Evolutionary conservation across 2,329 filamentous ascomycete species (phyloP).

Genomic region (Cercospora citrullina): DNA sequence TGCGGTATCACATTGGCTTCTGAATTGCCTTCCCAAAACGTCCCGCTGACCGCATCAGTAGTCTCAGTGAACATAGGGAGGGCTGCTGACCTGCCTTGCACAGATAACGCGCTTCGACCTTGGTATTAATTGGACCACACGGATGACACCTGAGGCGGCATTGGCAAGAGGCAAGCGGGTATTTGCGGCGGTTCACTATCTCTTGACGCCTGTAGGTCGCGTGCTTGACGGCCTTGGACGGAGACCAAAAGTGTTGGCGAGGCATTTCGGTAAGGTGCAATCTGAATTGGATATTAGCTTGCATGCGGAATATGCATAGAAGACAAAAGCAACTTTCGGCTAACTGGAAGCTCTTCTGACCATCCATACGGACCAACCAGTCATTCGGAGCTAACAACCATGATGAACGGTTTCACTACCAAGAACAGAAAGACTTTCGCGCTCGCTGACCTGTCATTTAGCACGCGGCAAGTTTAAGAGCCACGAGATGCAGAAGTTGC

Average conservation of each 20-base stretch:
- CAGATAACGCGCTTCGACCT: conserved; percentile 6
- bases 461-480: conserved; percentile 1
- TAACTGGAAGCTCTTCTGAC: neutral
- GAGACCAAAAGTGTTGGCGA: neutral
- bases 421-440: neutral
- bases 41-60: neutral
- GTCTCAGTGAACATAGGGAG: neutral
- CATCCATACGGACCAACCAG: neutral
- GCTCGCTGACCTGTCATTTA: neutral
- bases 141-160: neutral
- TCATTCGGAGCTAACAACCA: neutral
- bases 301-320: neutral
- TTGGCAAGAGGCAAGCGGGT: conserved; percentile 1
- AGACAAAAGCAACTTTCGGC: neutral
- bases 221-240: conserved; percentile 7
- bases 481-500: neutral
- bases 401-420: neutral
- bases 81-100: conserved; percentile 7
- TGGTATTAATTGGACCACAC: neutral
- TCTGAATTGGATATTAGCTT: neutral
- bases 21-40: conserved; percentile 4
- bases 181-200: neutral
- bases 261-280: neutral
- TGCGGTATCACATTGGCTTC: neutral
- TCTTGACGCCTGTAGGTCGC: neutral